Evolutionary conservation across 1,284 basidiomycete species (phyloP).

Genomic region (Dichomitus squalens): DNA sequence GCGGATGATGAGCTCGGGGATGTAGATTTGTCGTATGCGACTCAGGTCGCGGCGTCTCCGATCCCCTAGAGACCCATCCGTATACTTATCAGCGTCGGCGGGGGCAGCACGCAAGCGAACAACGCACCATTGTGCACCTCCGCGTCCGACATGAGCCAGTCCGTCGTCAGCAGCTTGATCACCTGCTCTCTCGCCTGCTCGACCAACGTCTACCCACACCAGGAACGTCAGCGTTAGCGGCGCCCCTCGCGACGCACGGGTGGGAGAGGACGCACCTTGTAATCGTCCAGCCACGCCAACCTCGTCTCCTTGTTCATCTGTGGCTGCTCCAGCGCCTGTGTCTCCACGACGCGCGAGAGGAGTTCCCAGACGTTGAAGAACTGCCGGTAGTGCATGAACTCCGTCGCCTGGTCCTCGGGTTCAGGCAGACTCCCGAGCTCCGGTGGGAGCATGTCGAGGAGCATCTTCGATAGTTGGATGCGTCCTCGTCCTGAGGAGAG

Average conservation of each 20-base stretch:
- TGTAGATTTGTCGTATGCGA: conserved; percentile 85
- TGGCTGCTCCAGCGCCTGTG: conserved; percentile 52
- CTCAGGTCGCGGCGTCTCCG: conserved; percentile 70
- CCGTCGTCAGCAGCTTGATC: conserved; percentile 68
- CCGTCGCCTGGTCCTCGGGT: conserved; percentile 64
- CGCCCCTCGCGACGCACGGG: too few relatives aligned
- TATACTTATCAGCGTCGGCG: background rate
- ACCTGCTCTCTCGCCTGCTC: conserved; percentile 63
- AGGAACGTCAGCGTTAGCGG: too few relatives aligned
- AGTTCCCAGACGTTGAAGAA: conserved; percentile 74
- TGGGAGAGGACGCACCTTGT: conserved; percentile 59
- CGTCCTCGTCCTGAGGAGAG: conserved; percentile 64
- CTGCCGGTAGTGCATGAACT: conserved; percentile 74
- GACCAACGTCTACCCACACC: conserved; percentile 55
- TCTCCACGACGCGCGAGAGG: conserved; percentile 58
- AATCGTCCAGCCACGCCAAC: conserved; percentile 63
- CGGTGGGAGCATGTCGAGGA: conserved; percentile 68
- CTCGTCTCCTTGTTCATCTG: conserved; percentile 60
- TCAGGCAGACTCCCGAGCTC: conserved; percentile 61
- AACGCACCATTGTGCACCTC: conserved; percentile 45
- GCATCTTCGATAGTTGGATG: conserved; percentile 66
- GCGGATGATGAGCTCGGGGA: conserved; percentile 90
- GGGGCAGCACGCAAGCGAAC: background rate
- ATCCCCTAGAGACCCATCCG: conserved; percentile 41
- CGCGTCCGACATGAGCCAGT: conserved; percentile 69